phyloP scores from a whole-genome alignment of 2,329 filamentous ascomycete genomes.

The Sclerotinia sclerotiorum region DNA sequence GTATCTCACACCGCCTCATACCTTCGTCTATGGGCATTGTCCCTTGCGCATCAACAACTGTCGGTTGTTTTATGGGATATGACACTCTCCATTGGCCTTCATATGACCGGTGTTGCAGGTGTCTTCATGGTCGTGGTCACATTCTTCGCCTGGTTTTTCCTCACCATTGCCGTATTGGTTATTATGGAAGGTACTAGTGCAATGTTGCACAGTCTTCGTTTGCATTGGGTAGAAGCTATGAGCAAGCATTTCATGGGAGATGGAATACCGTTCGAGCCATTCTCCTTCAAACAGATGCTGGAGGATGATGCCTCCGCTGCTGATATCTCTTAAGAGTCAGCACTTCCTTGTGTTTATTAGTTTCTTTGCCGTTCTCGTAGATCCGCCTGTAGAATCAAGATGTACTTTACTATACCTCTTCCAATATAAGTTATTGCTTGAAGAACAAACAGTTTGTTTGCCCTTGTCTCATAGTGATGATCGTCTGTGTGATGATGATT shows the following conservation, averaged over 20 bases:
- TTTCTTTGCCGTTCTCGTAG: conserved; percentile 27
- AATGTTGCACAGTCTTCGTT: conserved; percentile 87
- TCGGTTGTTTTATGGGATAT: conserved; percentile 95
- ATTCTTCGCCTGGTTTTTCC: conserved; percentile 87
- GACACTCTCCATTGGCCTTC: conserved; percentile 80
- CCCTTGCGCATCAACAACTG: conserved; percentile 95
- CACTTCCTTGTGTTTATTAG: conserved; percentile 21
- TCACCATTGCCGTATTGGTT: conserved; percentile 78
- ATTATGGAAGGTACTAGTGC: conserved; percentile 96
- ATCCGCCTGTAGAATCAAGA: conserved; percentile 36
- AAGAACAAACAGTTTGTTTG: neutral
- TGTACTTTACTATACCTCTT: conserved; percentile 23
- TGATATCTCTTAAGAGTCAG: conserved; percentile 45
- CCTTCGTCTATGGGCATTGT: conserved; percentile 95
- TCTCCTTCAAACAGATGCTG: conserved; percentile 80
- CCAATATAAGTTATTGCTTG: neutral
- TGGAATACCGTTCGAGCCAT: conserved; percentile 82
- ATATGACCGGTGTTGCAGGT: conserved; percentile 63
- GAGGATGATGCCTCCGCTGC: conserved; percentile 74
- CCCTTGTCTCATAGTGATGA: neutral
- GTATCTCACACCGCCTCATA: conserved; percentile 99
- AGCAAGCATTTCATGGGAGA: conserved; percentile 95
- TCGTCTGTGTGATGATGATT: neutral
- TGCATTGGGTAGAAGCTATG: conserved; percentile 98
- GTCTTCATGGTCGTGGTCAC: conserved; percentile 78